Base-by-base conservation (phyloP, 2,329 filamentous ascomycete species). In the Ophiostoma sp. region DNA sequence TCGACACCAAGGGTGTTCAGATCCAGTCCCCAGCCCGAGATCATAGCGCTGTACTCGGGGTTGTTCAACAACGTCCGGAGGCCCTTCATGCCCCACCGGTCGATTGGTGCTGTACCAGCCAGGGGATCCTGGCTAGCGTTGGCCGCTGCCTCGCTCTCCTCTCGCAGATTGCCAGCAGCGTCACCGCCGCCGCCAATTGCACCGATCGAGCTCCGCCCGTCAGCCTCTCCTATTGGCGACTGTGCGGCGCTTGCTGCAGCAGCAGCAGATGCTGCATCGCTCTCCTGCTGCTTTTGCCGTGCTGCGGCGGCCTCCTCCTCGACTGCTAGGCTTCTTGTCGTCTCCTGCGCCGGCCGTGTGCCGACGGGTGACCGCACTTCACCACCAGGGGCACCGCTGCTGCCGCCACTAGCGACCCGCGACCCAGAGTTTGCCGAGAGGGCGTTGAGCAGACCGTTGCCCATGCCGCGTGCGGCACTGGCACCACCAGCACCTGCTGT, bases 31-130 rank as follows among this genome's bases (percentile, higher is more conserved):
- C 85, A 85, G 2, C 90, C 89, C 59, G 86, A 85, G 12, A 90
- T 84, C 78, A 90, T 84, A 3, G 88, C 87, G 70, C 87, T 88
- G 79, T 90, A 91, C 76, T 90, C 88, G 17, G 88, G 87, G 75
- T 87, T 89, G 80, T 88, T 89, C 85, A 91, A 90, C 80, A 91
- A 81, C 42, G 88, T 87, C 73, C 86, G 85, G 74, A 91, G 82
- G 11, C 90, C 90, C 79, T 91, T 91, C 66, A 91, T 83, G 4
- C 90, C 90, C 85, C 86, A 92, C 78, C 87, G 90, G 77, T 92
- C 89, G 52, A 85, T 85, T 3, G 87, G 85, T n/a, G 86, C 81
- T 89, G 91, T 89, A 63, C 88, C 87, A 66, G 84, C 83, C 33
- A 91, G 82, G 63, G 89, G 89, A 78, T 92, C 89, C 76, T 88